Evolutionary conservation across 2,329 filamentous ascomycete species (phyloP).

Genomic region (Didymella lethalis): DNA sequence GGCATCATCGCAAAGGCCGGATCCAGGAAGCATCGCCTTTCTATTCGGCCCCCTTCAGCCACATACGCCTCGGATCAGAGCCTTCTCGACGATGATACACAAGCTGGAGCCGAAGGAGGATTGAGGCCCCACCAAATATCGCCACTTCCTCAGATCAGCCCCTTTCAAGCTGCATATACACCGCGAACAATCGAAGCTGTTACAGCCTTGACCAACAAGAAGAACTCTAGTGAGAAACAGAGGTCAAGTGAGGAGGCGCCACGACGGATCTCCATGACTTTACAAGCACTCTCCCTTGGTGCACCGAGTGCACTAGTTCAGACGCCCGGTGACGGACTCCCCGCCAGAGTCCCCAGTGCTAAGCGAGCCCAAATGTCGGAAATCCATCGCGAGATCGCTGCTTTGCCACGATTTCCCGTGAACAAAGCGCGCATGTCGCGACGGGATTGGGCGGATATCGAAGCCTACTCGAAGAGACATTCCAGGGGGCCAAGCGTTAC

Average conservation of each 20-base stretch:
- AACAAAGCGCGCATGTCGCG: slow-evolving; percentile 44
- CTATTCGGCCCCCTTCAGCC: slow-evolving; percentile 23
- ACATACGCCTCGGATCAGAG: slow-evolving; percentile 18
- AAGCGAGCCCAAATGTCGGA: slow-evolving; percentile 36
- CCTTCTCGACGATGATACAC: slow-evolving; percentile 20
- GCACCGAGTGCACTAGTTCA: slow-evolving; percentile 21
- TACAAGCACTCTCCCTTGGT: slow-evolving; percentile 34
- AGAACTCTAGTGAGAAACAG: slow-evolving; percentile 26
- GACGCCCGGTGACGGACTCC: slow-evolving; percentile 11
- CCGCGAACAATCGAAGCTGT: slow-evolving; percentile 23
- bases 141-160: slow-evolving; percentile 25
- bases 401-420: slow-evolving; percentile 40
- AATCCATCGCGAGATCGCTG: slow-evolving; percentile 43
- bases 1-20: slow-evolving; percentile 15
- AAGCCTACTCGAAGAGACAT: slow-evolving; percentile 42
- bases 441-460: slow-evolving; percentile 47
- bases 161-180: slow-evolving; percentile 27
- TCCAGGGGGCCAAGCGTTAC: slow-evolving; percentile 34
- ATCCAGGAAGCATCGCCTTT: slow-evolving; percentile 23
- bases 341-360: slow-evolving; percentile 21
- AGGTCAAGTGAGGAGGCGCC: slow-evolving; percentile 39
- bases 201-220: slow-evolving; percentile 25
- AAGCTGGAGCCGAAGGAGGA: slow-evolving; percentile 15
- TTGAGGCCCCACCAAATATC: slow-evolving; percentile 22
- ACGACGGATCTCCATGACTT: slow-evolving; percentile 33